Evolutionary conservation across 2,329 filamentous ascomycete genomes (phyloP).

Genomic region (Ambrosiella cleistominuta): DNA sequence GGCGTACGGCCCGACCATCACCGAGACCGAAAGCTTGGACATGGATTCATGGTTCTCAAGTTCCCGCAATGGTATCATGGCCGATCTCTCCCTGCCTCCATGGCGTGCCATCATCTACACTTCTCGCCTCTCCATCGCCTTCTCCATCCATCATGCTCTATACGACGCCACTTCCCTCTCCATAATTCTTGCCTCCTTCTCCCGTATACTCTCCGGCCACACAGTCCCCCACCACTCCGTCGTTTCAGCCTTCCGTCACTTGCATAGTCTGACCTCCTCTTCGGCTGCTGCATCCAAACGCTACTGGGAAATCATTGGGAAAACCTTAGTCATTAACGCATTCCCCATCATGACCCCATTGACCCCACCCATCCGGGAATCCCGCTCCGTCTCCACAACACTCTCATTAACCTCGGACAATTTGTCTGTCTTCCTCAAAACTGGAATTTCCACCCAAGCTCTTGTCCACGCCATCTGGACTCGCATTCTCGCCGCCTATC

Average conservation of each 20-base stretch:
- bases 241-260: background rate
- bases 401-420: background rate
- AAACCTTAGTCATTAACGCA: slow-evolving; percentile 39
- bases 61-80: slow-evolving; percentile 20
- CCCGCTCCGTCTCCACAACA: slow-evolving; percentile 20
- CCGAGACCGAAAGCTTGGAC: slow-evolving; percentile 17
- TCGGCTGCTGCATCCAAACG: slow-evolving; percentile 24
- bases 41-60: slow-evolving; percentile 23
- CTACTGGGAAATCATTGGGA: slow-evolving; percentile 41
- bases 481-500: slow-evolving; percentile 54
- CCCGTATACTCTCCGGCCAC: slow-evolving; percentile 16
- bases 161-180: slow-evolving; percentile 69
- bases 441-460: slow-evolving; percentile 57
- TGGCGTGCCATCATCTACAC: slow-evolving; percentile 43
- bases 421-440: background rate
- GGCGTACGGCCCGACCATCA: background rate
- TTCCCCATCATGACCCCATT: slow-evolving; percentile 64
- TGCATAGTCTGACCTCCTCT: background rate
- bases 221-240: background rate
- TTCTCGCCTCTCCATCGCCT: slow-evolving; percentile 21
- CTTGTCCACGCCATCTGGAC: slow-evolving; percentile 65
- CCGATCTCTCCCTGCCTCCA: slow-evolving; percentile 34
- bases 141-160: slow-evolving; percentile 51
- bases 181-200: slow-evolving; percentile 44
- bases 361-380: slow-evolving; percentile 18